phyloP scores from a whole-genome alignment of 75 land plant genomes.

The Adiantum capillusveneris region DNA sequence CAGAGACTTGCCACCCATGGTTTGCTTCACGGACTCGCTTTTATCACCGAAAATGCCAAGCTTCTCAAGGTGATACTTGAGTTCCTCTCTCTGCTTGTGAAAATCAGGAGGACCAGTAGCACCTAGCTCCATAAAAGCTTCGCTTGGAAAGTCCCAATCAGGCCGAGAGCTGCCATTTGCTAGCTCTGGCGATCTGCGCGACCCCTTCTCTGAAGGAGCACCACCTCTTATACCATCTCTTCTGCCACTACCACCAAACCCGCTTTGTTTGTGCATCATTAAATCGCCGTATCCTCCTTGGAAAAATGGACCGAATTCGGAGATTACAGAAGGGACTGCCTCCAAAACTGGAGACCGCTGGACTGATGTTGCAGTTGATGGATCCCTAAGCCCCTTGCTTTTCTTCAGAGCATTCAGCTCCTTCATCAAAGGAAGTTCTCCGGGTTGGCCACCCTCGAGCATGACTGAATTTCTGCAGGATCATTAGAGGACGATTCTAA shows the following conservation, averaged over 20 bases:
- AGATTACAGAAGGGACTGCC: neutral
- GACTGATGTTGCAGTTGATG: conserved; percentile 3
- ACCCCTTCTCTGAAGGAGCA: neutral
- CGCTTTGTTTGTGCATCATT: neutral
- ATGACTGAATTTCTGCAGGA: conserved; percentile 15
- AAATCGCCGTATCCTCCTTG: neutral
- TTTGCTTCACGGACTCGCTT: neutral
- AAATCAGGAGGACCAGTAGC: neutral
- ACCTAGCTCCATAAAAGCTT: neutral
- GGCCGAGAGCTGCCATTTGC: neutral
- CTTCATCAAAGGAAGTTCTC: conserved; percentile 19
- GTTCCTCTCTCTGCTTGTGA: neutral
- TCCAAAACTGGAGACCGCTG: neutral
- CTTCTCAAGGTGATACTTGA: neutral
- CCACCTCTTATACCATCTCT: neutral
- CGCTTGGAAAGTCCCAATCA: neutral
- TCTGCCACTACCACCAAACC: too few relatives aligned
- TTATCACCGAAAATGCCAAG: neutral
- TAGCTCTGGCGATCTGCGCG: neutral
- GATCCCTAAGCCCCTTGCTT: conserved; percentile 9
- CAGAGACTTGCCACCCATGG: neutral
- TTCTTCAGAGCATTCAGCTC: conserved; percentile 16
- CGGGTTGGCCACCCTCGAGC: conserved; percentile 18
- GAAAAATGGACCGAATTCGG: neutral
- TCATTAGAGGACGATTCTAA: neutral